These are phyloP conservation scores for Mycena maculata DNA, from an alignment of 768 basidiomycete genomes.

Conservation along the genomic window DNA sequence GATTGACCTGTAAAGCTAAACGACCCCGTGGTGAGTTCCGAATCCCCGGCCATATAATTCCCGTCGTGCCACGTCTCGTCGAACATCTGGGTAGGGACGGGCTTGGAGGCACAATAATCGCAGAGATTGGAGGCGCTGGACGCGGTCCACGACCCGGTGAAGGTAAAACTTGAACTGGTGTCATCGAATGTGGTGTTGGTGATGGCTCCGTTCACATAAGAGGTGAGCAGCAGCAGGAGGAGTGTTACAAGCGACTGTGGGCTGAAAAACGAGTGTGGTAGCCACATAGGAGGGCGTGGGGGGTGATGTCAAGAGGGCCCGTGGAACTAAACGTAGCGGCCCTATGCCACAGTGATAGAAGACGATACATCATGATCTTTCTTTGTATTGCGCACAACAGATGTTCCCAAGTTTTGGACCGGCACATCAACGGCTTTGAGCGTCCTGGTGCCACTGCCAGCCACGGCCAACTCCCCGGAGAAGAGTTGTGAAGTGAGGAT, in stretches of 20 bases:
- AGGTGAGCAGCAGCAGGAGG: slow-evolving; percentile 10
- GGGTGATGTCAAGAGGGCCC: not conserved
- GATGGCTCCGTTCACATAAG: slow-evolving; percentile 4
- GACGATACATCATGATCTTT: too few species aligned
- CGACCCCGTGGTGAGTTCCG: not conserved
- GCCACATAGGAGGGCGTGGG: slow-evolving; percentile 7
- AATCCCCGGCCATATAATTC: not conserved
- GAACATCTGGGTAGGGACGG: not conserved
- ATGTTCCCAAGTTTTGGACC: too few species aligned
- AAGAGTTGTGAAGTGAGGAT: too few species aligned
- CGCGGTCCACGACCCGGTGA: slow-evolving; percentile 11
- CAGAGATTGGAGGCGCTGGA: slow-evolving; percentile 5
- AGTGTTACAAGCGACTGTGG: not conserved
- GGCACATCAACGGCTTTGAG: too few species aligned
- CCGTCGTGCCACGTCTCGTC: slow-evolving; percentile 24
- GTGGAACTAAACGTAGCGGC: too few species aligned
- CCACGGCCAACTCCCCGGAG: too few species aligned
- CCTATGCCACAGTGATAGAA: too few species aligned
- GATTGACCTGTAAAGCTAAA: slow-evolving; percentile 29
- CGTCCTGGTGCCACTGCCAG: too few species aligned
- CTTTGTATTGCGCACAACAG: too few species aligned
- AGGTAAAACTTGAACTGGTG: slow-evolving; percentile 2
- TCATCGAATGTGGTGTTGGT: slow-evolving; percentile 25
- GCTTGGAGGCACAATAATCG: slow-evolving; percentile 15
- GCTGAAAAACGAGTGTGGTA: slow-evolving; percentile 16